Conservation (phyloP, 805 yeast species). For the Lachancea kluyveri region DNA sequence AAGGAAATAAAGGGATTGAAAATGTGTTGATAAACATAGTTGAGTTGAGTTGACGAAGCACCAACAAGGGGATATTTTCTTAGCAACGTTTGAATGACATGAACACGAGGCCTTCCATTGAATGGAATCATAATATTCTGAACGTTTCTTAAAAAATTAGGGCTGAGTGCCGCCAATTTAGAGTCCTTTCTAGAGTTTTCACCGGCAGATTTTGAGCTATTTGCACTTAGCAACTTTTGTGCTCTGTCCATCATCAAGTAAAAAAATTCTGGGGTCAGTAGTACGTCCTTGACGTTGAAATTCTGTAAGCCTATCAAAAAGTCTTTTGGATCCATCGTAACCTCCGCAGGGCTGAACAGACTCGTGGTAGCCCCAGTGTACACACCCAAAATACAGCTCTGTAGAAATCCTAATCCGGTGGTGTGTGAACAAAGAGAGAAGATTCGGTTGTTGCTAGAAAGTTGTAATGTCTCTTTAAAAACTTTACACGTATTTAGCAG, state of each 20-base stretch:
- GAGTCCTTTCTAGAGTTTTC: slow-evolving; percentile 11
- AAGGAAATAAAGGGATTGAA: slow-evolving; percentile 74
- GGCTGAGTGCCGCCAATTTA: slow-evolving; percentile 11
- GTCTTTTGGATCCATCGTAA: slow-evolving; percentile 63
- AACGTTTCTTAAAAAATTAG: slow-evolving; percentile 44
- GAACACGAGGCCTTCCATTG: slow-evolving; percentile 65
- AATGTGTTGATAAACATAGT: slow-evolving; percentile 69
- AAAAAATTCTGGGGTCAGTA: slow-evolving; percentile 78
- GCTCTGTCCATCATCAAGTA: slow-evolving; percentile 65
- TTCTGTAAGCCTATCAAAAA: slow-evolving; percentile 68
- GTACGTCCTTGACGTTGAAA: slow-evolving; percentile 78
- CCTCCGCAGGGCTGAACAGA: slow-evolving; percentile 71
- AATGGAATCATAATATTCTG: slow-evolving; percentile 82
- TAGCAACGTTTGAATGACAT: slow-evolving; percentile 50
- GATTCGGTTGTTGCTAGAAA: slow-evolving; percentile 64
- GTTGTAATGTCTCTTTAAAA: slow-evolving; percentile 85
- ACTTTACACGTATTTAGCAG: slow-evolving; percentile 79
- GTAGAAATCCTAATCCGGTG: slow-evolving; percentile 81
- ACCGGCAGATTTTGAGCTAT: slow-evolving; percentile 4
- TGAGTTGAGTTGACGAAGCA: slow-evolving; percentile 62
- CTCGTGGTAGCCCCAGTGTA: slow-evolving; percentile 84
- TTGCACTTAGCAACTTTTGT: slow-evolving; percentile 35
- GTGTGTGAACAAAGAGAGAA: slow-evolving; percentile 85
- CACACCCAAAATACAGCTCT: slow-evolving; percentile 76
- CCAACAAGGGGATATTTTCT: slow-evolving; percentile 58